Evolutionary conservation across 768 basidiomycete genomes (phyloP).

Genomic region (Naganishia randhawae): DNA sequence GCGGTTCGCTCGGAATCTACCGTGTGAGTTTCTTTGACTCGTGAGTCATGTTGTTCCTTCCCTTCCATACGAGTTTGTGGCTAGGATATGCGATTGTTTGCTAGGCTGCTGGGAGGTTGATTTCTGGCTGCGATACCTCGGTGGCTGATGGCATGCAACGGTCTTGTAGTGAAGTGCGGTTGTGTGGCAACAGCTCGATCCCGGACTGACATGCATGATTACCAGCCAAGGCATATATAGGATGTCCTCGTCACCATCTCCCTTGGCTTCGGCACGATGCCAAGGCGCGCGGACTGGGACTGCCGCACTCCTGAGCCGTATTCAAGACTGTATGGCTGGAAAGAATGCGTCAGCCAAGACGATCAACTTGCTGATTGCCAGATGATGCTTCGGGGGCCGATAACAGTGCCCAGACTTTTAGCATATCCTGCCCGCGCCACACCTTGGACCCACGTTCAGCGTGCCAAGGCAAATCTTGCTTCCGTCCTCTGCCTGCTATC

Average conservation of each 20-base stretch:
- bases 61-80: constrained; percentile 1
- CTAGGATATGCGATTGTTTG: background rate
- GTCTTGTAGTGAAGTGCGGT: too few species aligned
- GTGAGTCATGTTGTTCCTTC: constrained; percentile 4
- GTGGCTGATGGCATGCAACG: background rate
- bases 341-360: constrained; percentile 16
- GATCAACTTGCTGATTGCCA: background rate
- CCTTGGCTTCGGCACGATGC: background rate
- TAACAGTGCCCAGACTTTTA: background rate
- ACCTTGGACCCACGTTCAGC: background rate
- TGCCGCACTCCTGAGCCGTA: constrained; percentile 6
- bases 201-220: background rate
- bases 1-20: constrained; percentile 13
- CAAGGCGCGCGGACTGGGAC: background rate
- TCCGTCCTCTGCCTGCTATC: background rate
- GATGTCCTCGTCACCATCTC: background rate
- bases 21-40: constrained; percentile 11
- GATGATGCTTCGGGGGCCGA: background rate
- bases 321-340: background rate
- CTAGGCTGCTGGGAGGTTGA: background rate
- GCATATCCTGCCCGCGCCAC: background rate
- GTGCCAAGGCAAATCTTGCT: constrained; percentile 11
- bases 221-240: background rate
- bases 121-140: background rate
- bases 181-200: background rate